Conservation (phyloP, 768 basidiomycete genomes). For the Tricholoma hemisulphureum region DNA sequence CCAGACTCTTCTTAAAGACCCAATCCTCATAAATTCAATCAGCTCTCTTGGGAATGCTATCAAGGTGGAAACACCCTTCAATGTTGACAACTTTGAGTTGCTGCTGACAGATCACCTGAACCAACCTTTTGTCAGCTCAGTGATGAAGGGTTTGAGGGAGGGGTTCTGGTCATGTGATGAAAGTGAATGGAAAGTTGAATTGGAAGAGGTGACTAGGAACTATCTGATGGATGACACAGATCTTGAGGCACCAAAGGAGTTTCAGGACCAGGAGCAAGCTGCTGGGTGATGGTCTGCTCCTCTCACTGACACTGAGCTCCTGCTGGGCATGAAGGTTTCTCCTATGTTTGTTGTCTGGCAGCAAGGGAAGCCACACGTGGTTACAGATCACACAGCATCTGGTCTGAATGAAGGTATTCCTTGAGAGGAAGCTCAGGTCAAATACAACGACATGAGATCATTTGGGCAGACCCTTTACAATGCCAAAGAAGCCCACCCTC, state of each 20-base stretch:
- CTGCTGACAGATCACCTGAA: not conserved
- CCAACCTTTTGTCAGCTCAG: not conserved
- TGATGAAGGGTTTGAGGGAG: not conserved
- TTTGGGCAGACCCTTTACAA: not conserved
- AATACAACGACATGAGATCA: not conserved
- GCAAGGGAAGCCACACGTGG: not conserved
- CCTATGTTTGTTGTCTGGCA: not conserved
- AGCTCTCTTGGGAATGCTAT: not conserved
- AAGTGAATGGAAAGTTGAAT: not conserved
- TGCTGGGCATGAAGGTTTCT: not conserved
- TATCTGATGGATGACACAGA: not conserved
- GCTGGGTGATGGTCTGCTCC: not conserved
- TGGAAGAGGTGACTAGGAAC: not conserved
- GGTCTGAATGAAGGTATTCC: not conserved
- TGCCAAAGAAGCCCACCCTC: not conserved
- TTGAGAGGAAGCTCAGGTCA: not conserved
- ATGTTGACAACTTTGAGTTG: not conserved
- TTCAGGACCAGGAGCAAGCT: not conserved
- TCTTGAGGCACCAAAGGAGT: not conserved
- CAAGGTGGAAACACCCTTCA: not conserved
- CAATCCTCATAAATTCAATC: not conserved
- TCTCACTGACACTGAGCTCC: not conserved
- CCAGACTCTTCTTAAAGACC: not conserved
- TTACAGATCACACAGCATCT: not conserved
- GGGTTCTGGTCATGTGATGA: not conserved